Evolutionary conservation across 768 basidiomycete genomes (phyloP).

Genomic region (Leccinum rimulosum): DNA sequence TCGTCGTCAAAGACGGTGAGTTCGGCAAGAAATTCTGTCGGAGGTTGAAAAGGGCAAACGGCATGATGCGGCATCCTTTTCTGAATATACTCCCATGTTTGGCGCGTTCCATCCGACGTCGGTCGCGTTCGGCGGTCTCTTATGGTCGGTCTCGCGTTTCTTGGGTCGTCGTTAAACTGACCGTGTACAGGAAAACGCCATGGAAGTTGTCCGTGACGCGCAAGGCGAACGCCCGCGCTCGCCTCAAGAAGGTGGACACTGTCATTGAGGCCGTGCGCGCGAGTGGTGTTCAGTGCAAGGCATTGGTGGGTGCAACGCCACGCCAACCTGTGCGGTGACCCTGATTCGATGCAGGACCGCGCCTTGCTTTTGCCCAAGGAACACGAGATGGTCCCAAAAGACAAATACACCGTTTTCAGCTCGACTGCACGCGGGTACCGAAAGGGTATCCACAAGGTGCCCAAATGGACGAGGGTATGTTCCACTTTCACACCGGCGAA

Average conservation of each 20-base stretch:
- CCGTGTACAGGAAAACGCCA: constrained; percentile 76
- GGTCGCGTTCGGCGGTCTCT: constrained; percentile 69
- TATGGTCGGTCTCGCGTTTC: constrained; percentile 56
- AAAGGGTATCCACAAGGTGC: constrained; percentile 95
- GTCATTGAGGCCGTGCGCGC: constrained; percentile 86
- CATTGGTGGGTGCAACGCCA: constrained; percentile 57
- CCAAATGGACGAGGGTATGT: constrained; percentile 93
- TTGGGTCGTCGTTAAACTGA: background rate
- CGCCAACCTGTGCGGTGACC: background rate
- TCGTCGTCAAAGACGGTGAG: constrained; percentile 20
- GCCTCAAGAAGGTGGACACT: constrained; percentile 89
- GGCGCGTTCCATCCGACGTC: constrained; percentile 78
- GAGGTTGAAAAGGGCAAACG: constrained; percentile 25
- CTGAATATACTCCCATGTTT: constrained; percentile 48
- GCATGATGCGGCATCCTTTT: constrained; percentile 22
- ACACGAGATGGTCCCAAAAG: constrained; percentile 85
- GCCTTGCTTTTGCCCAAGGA: constrained; percentile 89
- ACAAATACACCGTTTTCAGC: constrained; percentile 94
- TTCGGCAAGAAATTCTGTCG: constrained; percentile 11
- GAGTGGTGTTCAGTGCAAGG: constrained; percentile 74
- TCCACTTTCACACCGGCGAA: background rate
- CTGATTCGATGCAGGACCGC: constrained; percentile 44
- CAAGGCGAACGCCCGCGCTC: constrained; percentile 85
- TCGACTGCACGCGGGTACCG: constrained; percentile 71
- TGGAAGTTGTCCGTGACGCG: constrained; percentile 90